Base-by-base conservation (phyloP, 2,329 filamentous ascomycete species). In the Paramyrothecium sp. region DNA sequence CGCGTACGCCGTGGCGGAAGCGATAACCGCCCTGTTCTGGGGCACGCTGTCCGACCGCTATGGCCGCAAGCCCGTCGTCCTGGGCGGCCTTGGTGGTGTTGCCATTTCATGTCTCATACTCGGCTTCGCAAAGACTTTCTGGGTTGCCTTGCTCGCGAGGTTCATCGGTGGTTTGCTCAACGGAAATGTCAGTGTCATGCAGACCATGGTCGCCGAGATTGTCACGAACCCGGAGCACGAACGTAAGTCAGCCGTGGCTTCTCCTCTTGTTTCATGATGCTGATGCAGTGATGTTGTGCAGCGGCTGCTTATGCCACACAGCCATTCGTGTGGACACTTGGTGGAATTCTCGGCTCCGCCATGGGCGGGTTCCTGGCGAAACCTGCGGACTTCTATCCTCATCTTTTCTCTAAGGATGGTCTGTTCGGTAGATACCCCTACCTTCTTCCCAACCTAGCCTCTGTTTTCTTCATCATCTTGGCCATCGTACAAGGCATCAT, bases 161-260 rank as follows among this genome's bases (percentile, higher is more conserved):
- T 85, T 89, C 3, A 75, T 92, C 57, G 96, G 96, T 89, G 93
- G 93, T 11, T 72, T 94, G 51, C 83, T 96, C 44, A 97, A 97
- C 72, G 93, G 93, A 50, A 97, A 97, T 64, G 91, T 93, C 44
- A 92, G 90, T 4, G 86, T 97, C 7, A 91, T 97, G 23, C 92
- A 91, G 33, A 96, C 93, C 1, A 95, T 92, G 60, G 75, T 97
- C 47, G 93, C 92, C 22, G 93, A 97, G 73, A 89, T 97, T 61
- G 97, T 93, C 3, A 92, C 97, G 69, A 83, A 89, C 56, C 92
- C 88, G 61, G 97, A 97, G 71, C 93, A 97, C 38, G 79, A 93
- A 89, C 66, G 83, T 63, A 50, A 61, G 64, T 16, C 47, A 60
- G 64, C n/a, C 13, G 38, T 62, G 34, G 41, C 34, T 3, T 3